A percentile compares a stretch with the other conserved stretches of the same genome.
Evolutionary conservation across 352 stramenopile species (phyloP).

Genomic region (Phytopythium mirpurense): DNA sequence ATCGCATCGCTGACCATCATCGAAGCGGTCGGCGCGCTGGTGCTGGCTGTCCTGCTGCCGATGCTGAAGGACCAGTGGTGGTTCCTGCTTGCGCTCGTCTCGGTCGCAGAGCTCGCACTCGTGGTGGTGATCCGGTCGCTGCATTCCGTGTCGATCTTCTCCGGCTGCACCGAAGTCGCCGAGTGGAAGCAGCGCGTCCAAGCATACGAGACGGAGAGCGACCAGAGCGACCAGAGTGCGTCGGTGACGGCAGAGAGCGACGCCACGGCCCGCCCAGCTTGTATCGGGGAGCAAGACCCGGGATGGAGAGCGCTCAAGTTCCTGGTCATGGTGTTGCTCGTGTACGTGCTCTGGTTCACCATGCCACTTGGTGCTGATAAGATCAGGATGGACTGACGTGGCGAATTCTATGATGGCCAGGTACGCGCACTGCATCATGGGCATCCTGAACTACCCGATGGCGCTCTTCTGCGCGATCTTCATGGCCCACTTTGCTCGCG

Average conservation of each 20-base stretch:
- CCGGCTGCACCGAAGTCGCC: slow-evolving; percentile 30
- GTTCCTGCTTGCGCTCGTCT: slow-evolving; percentile 19
- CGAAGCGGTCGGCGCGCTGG: slow-evolving; percentile 20
- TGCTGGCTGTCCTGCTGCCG: slow-evolving; percentile 12
- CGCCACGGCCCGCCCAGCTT: not conserved
- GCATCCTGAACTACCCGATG: slow-evolving; percentile 82
- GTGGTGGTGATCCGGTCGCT: slow-evolving; percentile 18
- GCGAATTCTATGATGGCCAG: slow-evolving; percentile 16
- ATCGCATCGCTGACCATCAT: slow-evolving; percentile 30
- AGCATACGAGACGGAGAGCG: slow-evolving; percentile 25
- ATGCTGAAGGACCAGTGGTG: slow-evolving; percentile 14
- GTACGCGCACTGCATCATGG: slow-evolving; percentile 63
- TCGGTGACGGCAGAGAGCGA: not conserved
- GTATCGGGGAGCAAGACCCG: slow-evolving; percentile 20
- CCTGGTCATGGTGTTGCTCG: slow-evolving; percentile 41
- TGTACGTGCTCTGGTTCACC: slow-evolving; percentile 39
- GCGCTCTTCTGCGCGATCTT: slow-evolving; percentile 60
- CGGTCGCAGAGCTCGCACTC: slow-evolving; percentile 2
- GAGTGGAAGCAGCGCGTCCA: slow-evolving; percentile 33
- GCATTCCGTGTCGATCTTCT: slow-evolving; percentile 23
- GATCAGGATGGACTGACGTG: not conserved
- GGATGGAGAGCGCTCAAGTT: slow-evolving; percentile 61
- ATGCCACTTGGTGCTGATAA: no score
- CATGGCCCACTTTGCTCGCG: slow-evolving; percentile 54
- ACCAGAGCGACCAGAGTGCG: slow-evolving; percentile 15